Evolutionary conservation across 768 basidiomycete species (phyloP).

Genomic region (Leccinum subgranulosum): DNA sequence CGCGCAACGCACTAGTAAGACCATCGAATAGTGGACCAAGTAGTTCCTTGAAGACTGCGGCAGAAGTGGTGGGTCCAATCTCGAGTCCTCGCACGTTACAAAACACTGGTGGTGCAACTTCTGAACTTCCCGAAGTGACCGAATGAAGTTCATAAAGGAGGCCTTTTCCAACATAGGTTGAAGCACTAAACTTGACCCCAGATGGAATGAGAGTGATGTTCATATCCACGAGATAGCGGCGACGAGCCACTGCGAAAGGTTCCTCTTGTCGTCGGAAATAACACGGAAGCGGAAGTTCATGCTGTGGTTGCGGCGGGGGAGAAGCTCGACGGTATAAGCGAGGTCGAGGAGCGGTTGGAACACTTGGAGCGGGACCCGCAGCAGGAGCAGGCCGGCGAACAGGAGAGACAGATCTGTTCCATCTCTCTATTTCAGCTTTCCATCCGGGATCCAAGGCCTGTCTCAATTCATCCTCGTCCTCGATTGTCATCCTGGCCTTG

Average conservation of each 20-base stretch:
- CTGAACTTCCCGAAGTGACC: slow-evolving; percentile 29
- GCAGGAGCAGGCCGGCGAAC: slow-evolving; percentile 11
- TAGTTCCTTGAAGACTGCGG: slow-evolving; percentile 42
- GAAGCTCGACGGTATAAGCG: slow-evolving; percentile 15
- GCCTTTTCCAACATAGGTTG: slow-evolving; percentile 59
- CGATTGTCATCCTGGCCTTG: slow-evolving; percentile 34
- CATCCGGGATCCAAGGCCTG: slow-evolving; percentile 39
- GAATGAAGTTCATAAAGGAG: slow-evolving; percentile 55
- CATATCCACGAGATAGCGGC: slow-evolving; percentile 45
- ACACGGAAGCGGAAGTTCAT: slow-evolving; percentile 12
- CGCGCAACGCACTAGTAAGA: slow-evolving; percentile 37
- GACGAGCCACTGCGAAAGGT: slow-evolving; percentile 3
- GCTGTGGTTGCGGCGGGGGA: neutral
- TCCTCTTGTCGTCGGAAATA: slow-evolving; percentile 15
- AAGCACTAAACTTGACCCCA: slow-evolving; percentile 48
- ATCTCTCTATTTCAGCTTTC: slow-evolving; percentile 32
- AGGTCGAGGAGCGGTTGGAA: slow-evolving; percentile 6
- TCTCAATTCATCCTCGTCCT: slow-evolving; percentile 44
- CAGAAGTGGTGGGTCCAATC: slow-evolving; percentile 41
- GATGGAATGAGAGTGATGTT: slow-evolving; percentile 47
- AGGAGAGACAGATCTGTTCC: slow-evolving; percentile 23
- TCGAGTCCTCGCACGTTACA: slow-evolving; percentile 39
- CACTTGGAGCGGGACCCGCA: slow-evolving; percentile 1
- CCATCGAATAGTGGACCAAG: slow-evolving; percentile 48
- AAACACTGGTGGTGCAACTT: slow-evolving; percentile 28